A percentile compares a stretch with the other conserved stretches of the same genome.
Conservation (phyloP, 352 stramenopile species). For the Phytopythium mirpurense region DNA sequence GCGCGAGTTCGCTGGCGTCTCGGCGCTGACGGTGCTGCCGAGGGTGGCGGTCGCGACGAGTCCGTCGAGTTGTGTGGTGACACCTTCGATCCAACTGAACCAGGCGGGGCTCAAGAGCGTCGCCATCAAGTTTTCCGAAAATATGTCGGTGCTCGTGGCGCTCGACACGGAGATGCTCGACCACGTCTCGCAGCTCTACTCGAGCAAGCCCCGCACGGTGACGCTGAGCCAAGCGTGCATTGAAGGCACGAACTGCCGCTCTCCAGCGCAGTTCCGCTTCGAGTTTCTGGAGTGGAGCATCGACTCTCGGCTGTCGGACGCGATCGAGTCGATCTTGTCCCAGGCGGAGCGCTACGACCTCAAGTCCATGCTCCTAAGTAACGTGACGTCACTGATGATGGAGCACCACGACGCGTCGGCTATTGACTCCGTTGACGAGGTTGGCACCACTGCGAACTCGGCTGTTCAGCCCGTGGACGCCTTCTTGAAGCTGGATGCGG, state of each 20-base stretch:
- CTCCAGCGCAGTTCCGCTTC: constrained; percentile 64
- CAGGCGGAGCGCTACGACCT: constrained; percentile 74
- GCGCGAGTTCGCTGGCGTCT: constrained; percentile 33
- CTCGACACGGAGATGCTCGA: constrained; percentile 75
- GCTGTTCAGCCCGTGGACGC: constrained; percentile 29
- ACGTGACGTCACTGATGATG: constrained; percentile 35
- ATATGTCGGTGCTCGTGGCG: constrained; percentile 68
- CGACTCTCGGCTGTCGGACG: constrained; percentile 59
- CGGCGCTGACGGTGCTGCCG: constrained; percentile 49
- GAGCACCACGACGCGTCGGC: constrained; percentile 20
- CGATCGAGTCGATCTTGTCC: constrained; percentile 53
- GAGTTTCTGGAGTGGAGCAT: constrained; percentile 84
- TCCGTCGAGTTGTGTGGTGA: constrained; percentile 45
- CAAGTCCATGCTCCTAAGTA: constrained; percentile 56
- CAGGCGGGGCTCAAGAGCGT: constrained; percentile 56
- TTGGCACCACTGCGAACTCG: neutral
- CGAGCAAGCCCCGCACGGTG: constrained; percentile 64
- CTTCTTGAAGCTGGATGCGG: constrained; percentile 62
- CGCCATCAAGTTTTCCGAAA: constrained; percentile 80
- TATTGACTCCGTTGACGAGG: neutral
- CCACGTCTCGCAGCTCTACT: constrained; percentile 69
- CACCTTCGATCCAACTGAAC: constrained; percentile 56
- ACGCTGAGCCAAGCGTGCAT: constrained; percentile 64
- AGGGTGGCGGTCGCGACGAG: constrained; percentile 39
- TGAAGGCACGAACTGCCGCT: constrained; percentile 67